Percentiles rank a stretch among this genome's conserved stretches.
Conservation (phyloP, 495 filamentous ascomycete genomes). For the Paragyromitra xinjiangensis region DNA sequence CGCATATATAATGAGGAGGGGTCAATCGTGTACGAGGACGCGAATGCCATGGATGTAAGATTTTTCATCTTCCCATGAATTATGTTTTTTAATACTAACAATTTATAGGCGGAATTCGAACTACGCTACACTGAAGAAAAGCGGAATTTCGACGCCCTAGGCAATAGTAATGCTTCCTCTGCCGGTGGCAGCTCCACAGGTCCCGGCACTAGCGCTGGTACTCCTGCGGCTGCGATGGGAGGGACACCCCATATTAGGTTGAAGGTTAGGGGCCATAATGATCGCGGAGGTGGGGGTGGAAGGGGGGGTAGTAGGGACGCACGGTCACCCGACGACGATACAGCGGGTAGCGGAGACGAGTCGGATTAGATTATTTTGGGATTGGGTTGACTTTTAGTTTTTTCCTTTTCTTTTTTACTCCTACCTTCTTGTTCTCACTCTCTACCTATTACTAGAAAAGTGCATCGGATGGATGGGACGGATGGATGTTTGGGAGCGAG, state of each 20-base stretch:
- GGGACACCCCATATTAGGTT: conserved; percentile 54
- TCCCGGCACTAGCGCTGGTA: conserved; percentile 49
- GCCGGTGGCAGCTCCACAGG: conserved; percentile 55
- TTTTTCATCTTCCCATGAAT: neutral
- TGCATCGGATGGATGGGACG: conserved; percentile 40
- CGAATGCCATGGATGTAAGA: conserved; percentile 85
- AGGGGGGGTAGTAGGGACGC: conserved; percentile 39
- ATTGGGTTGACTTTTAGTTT: conserved; percentile 29
- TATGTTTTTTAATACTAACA: conserved; percentile 14
- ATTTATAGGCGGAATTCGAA: conserved; percentile 50
- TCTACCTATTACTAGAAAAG: conserved; percentile 44
- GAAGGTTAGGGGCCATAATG: conserved; percentile 50
- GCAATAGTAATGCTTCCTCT: conserved; percentile 40
- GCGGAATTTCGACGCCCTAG: conserved; percentile 42
- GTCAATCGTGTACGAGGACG: conserved; percentile 89
- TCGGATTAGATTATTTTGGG: conserved; percentile 52
- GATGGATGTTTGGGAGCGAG: conserved; percentile 21
- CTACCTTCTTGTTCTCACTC: conserved; percentile 29
- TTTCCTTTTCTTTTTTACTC: conserved; percentile 24
- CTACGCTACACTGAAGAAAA: conserved; percentile 53
- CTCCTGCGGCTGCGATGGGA: conserved; percentile 37
- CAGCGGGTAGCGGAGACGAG: conserved; percentile 45
- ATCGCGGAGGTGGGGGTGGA: conserved; percentile 20
- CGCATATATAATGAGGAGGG: conserved; percentile 95
- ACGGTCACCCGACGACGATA: conserved; percentile 48